phyloP scores from a whole-genome alignment of 73 alveolate genomes.

The Durusdinium trenchii region DNA sequence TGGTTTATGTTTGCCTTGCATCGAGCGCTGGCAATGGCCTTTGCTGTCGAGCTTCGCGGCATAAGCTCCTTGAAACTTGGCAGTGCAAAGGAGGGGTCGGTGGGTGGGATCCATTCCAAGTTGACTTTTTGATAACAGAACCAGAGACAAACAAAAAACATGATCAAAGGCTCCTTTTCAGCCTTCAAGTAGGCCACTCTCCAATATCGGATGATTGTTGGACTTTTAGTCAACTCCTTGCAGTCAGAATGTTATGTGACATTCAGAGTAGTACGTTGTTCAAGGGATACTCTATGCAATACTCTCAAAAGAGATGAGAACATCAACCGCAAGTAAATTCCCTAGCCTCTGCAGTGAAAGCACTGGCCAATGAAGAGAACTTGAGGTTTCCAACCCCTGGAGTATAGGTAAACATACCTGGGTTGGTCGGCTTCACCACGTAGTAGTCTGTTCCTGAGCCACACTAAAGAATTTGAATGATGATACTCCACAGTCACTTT shows the following conservation, averaged over 20 bases:
- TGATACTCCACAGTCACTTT: no score
- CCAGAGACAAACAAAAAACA: background rate
- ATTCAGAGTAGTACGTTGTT: no score
- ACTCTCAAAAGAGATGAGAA: background rate
- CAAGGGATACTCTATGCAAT: background rate
- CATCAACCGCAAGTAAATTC: background rate
- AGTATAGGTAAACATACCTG: background rate
- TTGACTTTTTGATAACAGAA: background rate
- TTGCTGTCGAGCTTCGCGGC: background rate
- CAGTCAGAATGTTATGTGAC: no score
- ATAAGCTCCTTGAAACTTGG: background rate
- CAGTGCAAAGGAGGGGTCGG: background rate
- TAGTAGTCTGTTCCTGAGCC: no score
- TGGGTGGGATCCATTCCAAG: background rate
- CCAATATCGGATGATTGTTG: background rate
- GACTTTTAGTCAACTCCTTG: background rate
- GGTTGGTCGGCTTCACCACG: conserved; percentile 5
- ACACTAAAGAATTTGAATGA: no score
- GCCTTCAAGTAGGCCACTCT: background rate
- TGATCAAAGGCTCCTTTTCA: background rate
- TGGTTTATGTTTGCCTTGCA: background rate
- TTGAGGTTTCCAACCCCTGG: background rate
- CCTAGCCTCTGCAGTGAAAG: background rate
- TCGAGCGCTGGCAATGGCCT: no score
- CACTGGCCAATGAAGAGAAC: background rate